phyloP scores from a whole-genome alignment of 345 rosid genomes.

The Brassica nigra region DNA sequence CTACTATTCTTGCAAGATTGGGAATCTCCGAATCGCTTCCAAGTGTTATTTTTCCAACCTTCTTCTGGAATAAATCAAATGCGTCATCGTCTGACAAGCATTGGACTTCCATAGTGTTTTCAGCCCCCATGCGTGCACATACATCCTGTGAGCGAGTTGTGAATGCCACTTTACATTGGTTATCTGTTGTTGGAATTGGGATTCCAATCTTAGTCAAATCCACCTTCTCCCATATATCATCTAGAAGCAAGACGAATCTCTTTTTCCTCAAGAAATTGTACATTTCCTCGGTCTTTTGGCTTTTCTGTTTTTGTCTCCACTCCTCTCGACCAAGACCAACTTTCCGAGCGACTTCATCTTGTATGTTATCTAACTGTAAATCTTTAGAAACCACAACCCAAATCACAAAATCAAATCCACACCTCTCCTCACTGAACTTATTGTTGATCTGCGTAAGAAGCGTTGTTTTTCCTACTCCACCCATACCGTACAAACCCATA shows the following conservation, averaged over 20 bases:
- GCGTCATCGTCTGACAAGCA: background rate
- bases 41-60: background rate
- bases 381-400: conserved; percentile 19
- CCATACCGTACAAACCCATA: conserved; percentile 27
- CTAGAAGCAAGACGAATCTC: conserved; percentile 6
- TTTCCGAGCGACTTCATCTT: conserved; percentile 13
- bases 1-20: conserved; percentile 24
- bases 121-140: background rate
- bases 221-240: conserved; percentile 16
- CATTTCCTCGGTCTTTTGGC: background rate
- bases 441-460: background rate
- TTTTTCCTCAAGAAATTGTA: background rate
- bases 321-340: background rate
- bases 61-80: conserved; percentile 29
- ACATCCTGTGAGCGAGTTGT: conserved; percentile 14
- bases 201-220: conserved; percentile 4
- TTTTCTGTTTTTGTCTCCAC: background rate
- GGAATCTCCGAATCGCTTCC: conserved; percentile 19
- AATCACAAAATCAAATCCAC: background rate
- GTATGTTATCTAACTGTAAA: conserved; percentile 10
- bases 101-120: background rate
- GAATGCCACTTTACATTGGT: background rate
- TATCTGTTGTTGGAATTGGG: background rate
- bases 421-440: background rate
- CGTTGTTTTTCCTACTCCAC: background rate